Conservation (phyloP, 2,329 filamentous ascomycete genomes). For the Tothia fuscella region DNA sequence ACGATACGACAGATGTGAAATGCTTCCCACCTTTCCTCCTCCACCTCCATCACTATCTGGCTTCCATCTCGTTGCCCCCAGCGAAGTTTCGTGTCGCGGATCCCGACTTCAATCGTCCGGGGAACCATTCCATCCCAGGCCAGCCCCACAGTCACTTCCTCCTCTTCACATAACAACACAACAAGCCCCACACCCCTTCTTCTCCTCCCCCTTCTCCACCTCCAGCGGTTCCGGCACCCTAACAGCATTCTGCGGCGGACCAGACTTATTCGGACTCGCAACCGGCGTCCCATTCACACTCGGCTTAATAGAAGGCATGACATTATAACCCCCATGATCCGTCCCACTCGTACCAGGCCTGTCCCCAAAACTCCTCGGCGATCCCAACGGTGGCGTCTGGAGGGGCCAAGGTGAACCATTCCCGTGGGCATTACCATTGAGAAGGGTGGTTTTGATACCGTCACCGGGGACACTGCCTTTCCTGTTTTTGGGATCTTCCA, state of each 20-base stretch:
- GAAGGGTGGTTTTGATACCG: slow-evolving; percentile 2
- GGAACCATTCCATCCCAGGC: background rate
- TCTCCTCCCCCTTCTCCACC: slow-evolving; percentile 41
- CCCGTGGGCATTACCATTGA: slow-evolving; percentile 1
- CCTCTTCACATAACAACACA: slow-evolving; percentile 60
- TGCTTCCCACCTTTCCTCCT: no score
- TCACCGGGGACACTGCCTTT: no score
- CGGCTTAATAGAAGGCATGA: slow-evolving; percentile 30
- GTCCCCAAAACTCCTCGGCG: slow-evolving; percentile 10
- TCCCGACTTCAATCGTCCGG: background rate
- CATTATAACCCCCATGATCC: slow-evolving; percentile 33
- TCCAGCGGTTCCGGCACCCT: slow-evolving; percentile 44
- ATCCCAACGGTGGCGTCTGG: slow-evolving; percentile 2
- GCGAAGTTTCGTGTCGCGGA: background rate
- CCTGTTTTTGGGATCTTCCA: slow-evolving; percentile 1
- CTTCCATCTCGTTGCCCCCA: background rate
- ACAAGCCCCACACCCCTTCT: slow-evolving; percentile 53
- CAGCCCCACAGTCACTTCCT: no score
- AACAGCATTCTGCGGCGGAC: slow-evolving; percentile 31
- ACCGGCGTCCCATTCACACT: slow-evolving; percentile 14
- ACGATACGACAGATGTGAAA: background rate
- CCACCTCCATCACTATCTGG: no score
- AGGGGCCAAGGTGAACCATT: background rate
- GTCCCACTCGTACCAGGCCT: slow-evolving; percentile 31
- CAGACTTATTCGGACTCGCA: slow-evolving; percentile 13